Evolutionary conservation across 1,284 basidiomycete species (phyloP), one percentile per base, ranked within the genome.

Genomic region (Leccinum colubrinum): DNA sequence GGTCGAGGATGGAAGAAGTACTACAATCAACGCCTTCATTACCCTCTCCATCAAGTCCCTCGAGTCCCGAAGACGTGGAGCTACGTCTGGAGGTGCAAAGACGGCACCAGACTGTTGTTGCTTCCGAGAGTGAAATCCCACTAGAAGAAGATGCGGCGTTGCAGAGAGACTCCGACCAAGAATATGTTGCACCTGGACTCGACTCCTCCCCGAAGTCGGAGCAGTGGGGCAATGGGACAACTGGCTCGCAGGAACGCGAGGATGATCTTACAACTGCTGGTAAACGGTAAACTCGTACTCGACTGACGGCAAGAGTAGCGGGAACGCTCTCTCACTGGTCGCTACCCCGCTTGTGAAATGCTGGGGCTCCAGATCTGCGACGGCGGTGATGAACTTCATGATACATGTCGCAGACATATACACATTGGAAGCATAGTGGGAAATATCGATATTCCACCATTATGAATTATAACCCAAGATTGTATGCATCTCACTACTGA

Each of bases 1-100:
- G 72, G 51, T 22, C 43, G 56, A 65, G 70, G 55, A 64, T 73
- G 66, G 69, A 70, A 9, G 69, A 75, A 61, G 53, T 72, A 39
- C 54, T 74, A 17, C 61, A 37, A 15, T 62, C 60, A 41, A 48
- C 56, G 0, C 60, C 64, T 35, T 59, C 62, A 9, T 48, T 56
- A 25, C 14, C 59, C 14, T 25, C 60, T 7, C 48, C 61, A 54
- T 60, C 63, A 20, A 41, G 51, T 54, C 48, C 22, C 5, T 59
- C 65, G 20, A 33, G 53, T 39, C 30, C 39, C 22, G 70, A 61
- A 43, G 39, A 46, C 15, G 41, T 20, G 37, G 57, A 27, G 12
- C 6, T 1, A 12, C 52, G 11, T 46, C 50, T 56, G 56, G 60
- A 60, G 48, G 54, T 56, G 17, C 67, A 59, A 43, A 56, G 37